phyloP scores from a whole-genome alignment of 345 rosid genomes.

The Syzygium grande region DNA sequence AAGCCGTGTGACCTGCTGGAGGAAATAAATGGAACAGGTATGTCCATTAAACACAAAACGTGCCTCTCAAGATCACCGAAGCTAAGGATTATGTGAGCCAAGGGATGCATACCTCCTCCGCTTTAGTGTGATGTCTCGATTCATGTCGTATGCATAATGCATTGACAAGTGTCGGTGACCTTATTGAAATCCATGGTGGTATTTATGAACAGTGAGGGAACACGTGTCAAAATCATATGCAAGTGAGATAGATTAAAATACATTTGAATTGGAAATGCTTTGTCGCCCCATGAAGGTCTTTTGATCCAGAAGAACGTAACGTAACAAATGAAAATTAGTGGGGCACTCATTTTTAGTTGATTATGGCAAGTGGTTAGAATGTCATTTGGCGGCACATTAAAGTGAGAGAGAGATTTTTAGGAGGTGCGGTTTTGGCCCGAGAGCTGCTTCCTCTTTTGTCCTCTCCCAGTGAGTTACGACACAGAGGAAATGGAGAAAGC shows the following conservation, averaged over 20 bases:
- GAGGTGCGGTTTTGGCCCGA: not conserved
- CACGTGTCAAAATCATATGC: not conserved
- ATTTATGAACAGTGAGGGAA: rapidly evolving
- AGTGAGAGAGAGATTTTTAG: not conserved
- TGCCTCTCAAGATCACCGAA: not conserved
- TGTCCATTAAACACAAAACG: not conserved
- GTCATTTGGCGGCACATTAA: not conserved
- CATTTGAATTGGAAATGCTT: not conserved
- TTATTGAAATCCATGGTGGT: not conserved
- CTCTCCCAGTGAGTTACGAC: not conserved
- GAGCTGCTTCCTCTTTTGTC: not conserved
- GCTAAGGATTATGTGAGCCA: not conserved
- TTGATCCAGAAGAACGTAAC: not conserved
- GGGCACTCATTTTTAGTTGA: not conserved
- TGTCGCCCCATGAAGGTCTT: too few species aligned
- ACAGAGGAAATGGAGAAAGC: conserved; percentile 26
- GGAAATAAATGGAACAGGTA: not conserved
- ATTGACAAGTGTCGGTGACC: not conserved
- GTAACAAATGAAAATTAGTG: not conserved
- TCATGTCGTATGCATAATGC: rapidly evolving
- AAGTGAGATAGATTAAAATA: not conserved
- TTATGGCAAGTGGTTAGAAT: not conserved
- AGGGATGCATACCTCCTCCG: not conserved
- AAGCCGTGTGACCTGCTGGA: not conserved
- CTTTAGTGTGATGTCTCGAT: not conserved